Conservation (phyloP, 352 stramenopile species). For the Phytophthora vignae region DNA sequence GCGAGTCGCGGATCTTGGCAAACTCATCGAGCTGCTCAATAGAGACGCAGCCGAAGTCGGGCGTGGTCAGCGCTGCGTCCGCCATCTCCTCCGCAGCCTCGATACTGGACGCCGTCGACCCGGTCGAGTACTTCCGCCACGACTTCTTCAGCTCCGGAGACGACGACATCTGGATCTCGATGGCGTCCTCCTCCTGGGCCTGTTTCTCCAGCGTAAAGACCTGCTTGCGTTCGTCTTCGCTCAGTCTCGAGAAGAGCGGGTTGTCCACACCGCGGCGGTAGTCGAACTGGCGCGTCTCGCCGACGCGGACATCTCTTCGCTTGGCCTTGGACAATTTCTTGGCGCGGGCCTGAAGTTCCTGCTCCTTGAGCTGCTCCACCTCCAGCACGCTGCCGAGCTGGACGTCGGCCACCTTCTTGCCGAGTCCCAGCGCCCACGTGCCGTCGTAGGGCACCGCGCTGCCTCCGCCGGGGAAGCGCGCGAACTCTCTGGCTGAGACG, state of each 20-base stretch:
- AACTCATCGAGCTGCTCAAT: conserved; percentile 89
- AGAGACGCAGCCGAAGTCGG: conserved; percentile 82
- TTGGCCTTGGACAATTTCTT: conserved; percentile 74
- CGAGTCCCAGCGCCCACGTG: conserved; percentile 83
- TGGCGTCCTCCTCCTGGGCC: conserved; percentile 28
- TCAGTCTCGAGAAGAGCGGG: conserved; percentile 79
- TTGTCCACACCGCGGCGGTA: conserved; percentile 78
- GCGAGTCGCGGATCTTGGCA: conserved; percentile 80
- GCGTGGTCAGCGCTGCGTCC: conserved; percentile 40
- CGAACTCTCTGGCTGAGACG: conserved; percentile 77
- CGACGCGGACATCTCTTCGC: conserved; percentile 57
- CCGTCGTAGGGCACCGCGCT: conserved; percentile 82
- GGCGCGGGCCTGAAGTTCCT: conserved; percentile 60
- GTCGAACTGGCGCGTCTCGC: conserved; percentile 86
- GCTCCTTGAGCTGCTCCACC: conserved; percentile 60
- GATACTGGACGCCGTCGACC: conserved; percentile 28
- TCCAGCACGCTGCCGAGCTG: conserved; percentile 76
- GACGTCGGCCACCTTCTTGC: conserved; percentile 65
- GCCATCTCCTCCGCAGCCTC: conserved; percentile 28
- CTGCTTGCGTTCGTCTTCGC: conserved; percentile 71
- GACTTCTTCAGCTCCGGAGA: conserved; percentile 31
- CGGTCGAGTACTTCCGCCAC: conserved; percentile 47
- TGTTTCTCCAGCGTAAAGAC: conserved; percentile 62
- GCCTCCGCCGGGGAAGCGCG: conserved; percentile 80
- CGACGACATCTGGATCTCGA: conserved; percentile 39